phyloP scores from a whole-genome alignment of 148 eudicot species.

The Silene latifolia region DNA sequence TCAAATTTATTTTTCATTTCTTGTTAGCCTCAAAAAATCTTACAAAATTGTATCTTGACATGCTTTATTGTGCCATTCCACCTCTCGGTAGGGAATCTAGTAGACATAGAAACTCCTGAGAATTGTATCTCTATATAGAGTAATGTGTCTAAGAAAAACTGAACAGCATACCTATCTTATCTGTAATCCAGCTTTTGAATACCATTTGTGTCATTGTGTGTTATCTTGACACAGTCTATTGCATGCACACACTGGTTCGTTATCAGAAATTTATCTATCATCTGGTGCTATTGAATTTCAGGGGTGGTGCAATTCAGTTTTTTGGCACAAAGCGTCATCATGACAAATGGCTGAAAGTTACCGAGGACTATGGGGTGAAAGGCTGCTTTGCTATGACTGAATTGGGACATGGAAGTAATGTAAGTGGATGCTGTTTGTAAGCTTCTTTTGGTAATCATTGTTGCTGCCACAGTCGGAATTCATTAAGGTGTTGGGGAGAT shows the following conservation, averaged over 20 bases:
- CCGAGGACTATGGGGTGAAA: conserved; percentile 62
- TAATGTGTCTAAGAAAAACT: not conserved
- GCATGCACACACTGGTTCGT: not conserved
- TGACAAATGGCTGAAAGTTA: conserved; percentile 75
- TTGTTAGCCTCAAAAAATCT: too few relatives aligned
- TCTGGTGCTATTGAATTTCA: conserved; percentile 24
- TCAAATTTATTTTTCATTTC: too few relatives aligned
- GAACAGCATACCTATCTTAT: not conserved
- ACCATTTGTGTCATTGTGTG: not conserved
- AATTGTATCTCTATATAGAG: not conserved
- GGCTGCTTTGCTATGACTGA: conserved; percentile 99
- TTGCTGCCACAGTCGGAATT: not conserved
- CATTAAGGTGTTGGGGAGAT: not conserved
- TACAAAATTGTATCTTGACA: too few relatives aligned
- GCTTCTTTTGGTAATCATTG: conserved; percentile 3
- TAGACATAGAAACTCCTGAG: too few relatives aligned
- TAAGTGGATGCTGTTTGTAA: conserved; percentile 35
- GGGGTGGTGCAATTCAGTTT: conserved; percentile 97
- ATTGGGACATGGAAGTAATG: conserved; percentile 98
- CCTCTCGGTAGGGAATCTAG: too few relatives aligned
- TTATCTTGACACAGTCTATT: not conserved
- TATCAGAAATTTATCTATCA: not conserved
- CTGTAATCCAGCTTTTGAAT: not conserved
- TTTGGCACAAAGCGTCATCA: conserved; percentile 95
- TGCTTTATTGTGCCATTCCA: too few relatives aligned